Conservation (phyloP, 2,329 filamentous ascomycete genomes). For the Periconia digitata region DNA sequence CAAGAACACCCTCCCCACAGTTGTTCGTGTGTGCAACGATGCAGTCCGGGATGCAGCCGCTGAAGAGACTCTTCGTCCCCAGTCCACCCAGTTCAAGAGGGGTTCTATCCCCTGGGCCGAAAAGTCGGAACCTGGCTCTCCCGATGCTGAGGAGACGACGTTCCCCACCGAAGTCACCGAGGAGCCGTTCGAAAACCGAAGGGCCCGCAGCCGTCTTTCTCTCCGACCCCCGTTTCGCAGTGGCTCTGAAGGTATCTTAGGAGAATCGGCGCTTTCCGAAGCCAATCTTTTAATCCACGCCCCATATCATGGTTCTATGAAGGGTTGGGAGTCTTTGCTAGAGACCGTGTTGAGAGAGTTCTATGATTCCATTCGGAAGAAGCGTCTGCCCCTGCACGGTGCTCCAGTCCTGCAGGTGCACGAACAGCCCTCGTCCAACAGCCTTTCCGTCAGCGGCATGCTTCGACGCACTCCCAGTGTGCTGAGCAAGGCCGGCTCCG, state of each 20-base stretch:
- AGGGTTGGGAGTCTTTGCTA: constrained; percentile 84
- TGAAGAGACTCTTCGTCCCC: constrained; percentile 38
- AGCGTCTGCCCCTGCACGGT: constrained; percentile 84
- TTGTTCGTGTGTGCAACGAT: constrained; percentile 75
- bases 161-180: constrained; percentile 31
- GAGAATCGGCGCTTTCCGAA: constrained; percentile 48
- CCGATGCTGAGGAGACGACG: constrained; percentile 26
- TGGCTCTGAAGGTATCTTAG: constrained; percentile 38
- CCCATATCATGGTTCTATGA: constrained; percentile 72
- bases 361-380: constrained; percentile 84
- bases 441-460: constrained; percentile 70
- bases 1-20: constrained; percentile 92
- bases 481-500: constrained; percentile 89
- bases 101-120: constrained; percentile 40
- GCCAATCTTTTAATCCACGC: constrained; percentile 77
- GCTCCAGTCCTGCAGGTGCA: constrained; percentile 54
- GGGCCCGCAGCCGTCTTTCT: constrained; percentile 46
- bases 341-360: constrained; percentile 91
- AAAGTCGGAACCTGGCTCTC: constrained; percentile 38
- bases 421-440: constrained; percentile 56
- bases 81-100: constrained; percentile 36
- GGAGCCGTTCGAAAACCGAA: constrained; percentile 40
- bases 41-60: constrained; percentile 49
- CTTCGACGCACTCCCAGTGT: constrained; percentile 87
- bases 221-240: constrained; percentile 42